phyloP scores from a whole-genome alignment of 805 yeast genomes.

The Yamadazyma nakazawae region DNA sequence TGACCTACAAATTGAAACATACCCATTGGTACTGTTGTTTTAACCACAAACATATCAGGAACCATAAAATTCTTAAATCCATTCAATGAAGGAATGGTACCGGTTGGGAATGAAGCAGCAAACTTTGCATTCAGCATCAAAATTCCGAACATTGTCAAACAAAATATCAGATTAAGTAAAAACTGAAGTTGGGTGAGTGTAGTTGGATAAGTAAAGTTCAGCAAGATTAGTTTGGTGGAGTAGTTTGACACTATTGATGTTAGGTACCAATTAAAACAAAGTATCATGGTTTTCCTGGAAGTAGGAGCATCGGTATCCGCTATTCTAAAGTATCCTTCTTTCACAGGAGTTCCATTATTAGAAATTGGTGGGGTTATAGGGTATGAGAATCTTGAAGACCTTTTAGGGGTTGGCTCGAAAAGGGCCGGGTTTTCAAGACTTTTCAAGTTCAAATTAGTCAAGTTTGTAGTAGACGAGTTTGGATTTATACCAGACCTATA shows the following conservation, averaged over 20 bases:
- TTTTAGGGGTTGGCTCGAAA: slow-evolving; percentile 13
- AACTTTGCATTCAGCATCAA: background rate
- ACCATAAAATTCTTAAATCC: slow-evolving; percentile 41
- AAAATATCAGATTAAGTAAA: slow-evolving; percentile 61
- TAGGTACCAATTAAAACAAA: slow-evolving; percentile 79
- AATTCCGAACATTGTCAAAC: slow-evolving; percentile 34
- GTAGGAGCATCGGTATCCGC: background rate
- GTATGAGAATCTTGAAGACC: slow-evolving; percentile 15
- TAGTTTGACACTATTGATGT: slow-evolving; percentile 79
- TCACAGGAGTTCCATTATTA: slow-evolving; percentile 28
- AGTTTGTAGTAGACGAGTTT: slow-evolving; percentile 33
- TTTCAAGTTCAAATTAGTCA: slow-evolving; percentile 20
- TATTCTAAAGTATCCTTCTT: slow-evolving; percentile 15
- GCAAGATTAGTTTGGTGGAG: slow-evolving; percentile 73
- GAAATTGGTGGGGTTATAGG: slow-evolving; percentile 37
- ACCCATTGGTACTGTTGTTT: slow-evolving; percentile 90
- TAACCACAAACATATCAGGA: slow-evolving; percentile 52
- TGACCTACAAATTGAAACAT: slow-evolving; percentile 91
- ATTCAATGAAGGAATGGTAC: slow-evolving; percentile 44
- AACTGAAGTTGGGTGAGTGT: slow-evolving; percentile 89
- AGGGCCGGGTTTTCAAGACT: background rate
- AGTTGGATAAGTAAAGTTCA: slow-evolving; percentile 72
- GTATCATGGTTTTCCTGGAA: slow-evolving; percentile 8
- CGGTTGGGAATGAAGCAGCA: slow-evolving; percentile 36
- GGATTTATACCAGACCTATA: slow-evolving; percentile 27